These are phyloP conservation scores for Vitis riparia DNA, from an alignment of 164 flowering plant genomes.

Conservation along the genomic window DNA sequence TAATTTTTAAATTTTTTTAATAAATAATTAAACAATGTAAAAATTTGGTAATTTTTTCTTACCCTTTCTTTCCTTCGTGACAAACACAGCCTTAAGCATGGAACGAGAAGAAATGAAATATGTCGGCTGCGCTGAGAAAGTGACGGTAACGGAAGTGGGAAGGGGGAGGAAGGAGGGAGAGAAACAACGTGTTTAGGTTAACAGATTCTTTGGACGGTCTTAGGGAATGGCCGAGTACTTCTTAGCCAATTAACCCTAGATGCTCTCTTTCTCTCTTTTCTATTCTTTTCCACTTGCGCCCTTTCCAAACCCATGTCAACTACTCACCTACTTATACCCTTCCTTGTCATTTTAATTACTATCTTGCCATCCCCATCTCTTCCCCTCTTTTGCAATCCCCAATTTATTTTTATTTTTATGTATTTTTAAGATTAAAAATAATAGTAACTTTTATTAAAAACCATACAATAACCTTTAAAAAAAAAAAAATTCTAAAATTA, in stretches of 20 bases:
- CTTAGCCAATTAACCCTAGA: slow-evolving; percentile 6
- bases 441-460: no score
- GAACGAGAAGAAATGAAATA: background rate
- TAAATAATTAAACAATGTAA: no score
- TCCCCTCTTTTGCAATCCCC: background rate
- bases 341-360: background rate
- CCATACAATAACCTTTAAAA: no score
- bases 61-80: no score
- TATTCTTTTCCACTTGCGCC: no score
- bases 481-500: no score
- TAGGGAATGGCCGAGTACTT: slow-evolving; percentile 3
- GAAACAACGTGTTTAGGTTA: slow-evolving; percentile 13
- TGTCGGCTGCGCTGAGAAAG: background rate
- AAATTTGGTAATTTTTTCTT: no score
- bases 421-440: no score
- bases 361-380: background rate
- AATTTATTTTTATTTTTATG: background rate
- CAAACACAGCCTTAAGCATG: no score
- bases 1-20: no score
- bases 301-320: slow-evolving; percentile 2
- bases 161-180: background rate
- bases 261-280: background rate
- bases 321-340: background rate
- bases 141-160: slow-evolving; percentile 1
- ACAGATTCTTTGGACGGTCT: slow-evolving; percentile 13